Conservation (phyloP, 2,329 filamentous ascomycete genomes). For the Aspergillus jensenii region DNA sequence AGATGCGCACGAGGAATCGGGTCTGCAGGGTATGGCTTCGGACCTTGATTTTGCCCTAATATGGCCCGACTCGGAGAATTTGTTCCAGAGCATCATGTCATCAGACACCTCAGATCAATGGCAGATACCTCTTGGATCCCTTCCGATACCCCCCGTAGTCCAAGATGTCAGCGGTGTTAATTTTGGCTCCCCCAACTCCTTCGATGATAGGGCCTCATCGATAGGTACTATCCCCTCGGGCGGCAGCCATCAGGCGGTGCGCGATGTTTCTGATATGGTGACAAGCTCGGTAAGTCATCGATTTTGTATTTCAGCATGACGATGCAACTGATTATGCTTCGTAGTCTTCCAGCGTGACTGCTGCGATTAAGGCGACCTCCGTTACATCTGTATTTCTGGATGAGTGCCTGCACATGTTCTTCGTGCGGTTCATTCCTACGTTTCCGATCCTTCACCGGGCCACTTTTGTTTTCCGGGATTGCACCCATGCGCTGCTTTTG, state of each 20-base stretch:
- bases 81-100: conserved; percentile 48
- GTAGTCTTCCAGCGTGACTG: conserved; percentile 45
- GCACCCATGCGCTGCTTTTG: conserved; percentile 43
- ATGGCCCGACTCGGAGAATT: conserved; percentile 47
- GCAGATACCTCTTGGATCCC: conserved; percentile 44
- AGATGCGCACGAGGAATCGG: conserved; percentile 19
- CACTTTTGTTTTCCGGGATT: conserved; percentile 47
- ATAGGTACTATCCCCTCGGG: conserved; percentile 42
- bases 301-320: not conserved
- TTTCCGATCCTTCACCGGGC: conserved; percentile 47
- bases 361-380: conserved; percentile 44
- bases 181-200: conserved; percentile 37
- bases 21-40: conserved; percentile 24
- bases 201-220: conserved; percentile 37
- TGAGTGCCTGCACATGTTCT: conserved; percentile 50
- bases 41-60: conserved; percentile 44
- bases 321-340: not conserved
- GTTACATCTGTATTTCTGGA: conserved; percentile 49
- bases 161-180: conserved; percentile 30
- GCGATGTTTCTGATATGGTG: conserved; percentile 47
- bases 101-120: conserved; percentile 40
- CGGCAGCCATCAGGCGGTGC: conserved; percentile 45
- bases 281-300: conserved; percentile 38
- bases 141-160: conserved; percentile 38
- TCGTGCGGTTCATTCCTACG: conserved; percentile 47